Percentiles rank a stretch among this genome's conserved stretches.
phyloP scores from a whole-genome alignment of 805 yeast genomes.

The Myxozyma lipomycoides region DNA sequence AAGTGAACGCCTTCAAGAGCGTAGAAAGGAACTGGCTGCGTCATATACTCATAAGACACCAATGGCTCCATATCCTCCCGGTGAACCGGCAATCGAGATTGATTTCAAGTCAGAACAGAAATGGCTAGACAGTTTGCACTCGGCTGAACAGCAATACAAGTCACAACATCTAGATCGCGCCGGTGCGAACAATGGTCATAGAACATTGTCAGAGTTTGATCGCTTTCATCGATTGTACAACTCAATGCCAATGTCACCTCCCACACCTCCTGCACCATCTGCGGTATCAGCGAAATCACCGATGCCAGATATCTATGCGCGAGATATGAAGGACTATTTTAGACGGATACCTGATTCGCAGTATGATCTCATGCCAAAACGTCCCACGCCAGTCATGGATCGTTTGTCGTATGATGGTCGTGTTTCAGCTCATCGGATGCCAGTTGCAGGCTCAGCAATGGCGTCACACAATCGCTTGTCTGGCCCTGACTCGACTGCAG shows the following conservation, averaged over 20 bases:
- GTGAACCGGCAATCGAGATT: neutral
- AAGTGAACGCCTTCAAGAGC: neutral
- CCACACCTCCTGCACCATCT: slow-evolving; percentile 3
- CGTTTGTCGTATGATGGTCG: slow-evolving; percentile 15
- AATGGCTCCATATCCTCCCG: neutral
- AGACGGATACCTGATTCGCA: slow-evolving; percentile 7
- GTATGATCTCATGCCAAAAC: slow-evolving; percentile 17
- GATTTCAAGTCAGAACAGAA: neutral
- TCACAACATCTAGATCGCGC: neutral
- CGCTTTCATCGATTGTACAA: slow-evolving; percentile 14
- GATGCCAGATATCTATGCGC: slow-evolving; percentile 23
- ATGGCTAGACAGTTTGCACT: slow-evolving; percentile 2
- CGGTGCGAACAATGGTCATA: neutral
- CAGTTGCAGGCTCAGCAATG: slow-evolving; percentile 10
- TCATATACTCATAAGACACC: neutral
- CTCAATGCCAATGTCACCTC: slow-evolving; percentile 11
- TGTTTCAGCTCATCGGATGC: slow-evolving; percentile 13
- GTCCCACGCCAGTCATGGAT: slow-evolving; percentile 19
- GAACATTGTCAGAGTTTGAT: slow-evolving; percentile 3
- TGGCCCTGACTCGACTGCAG: neutral
- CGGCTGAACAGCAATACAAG: neutral
- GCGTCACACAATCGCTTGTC: slow-evolving; percentile 1
- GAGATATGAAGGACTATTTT: slow-evolving; percentile 36
- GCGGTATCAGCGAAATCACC: slow-evolving; percentile 5
- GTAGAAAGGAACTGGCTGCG: neutral